Evolutionary conservation across 2,329 filamentous ascomycete genomes (phyloP).

Genomic region (Beauveria pseudobassiana): DNA sequence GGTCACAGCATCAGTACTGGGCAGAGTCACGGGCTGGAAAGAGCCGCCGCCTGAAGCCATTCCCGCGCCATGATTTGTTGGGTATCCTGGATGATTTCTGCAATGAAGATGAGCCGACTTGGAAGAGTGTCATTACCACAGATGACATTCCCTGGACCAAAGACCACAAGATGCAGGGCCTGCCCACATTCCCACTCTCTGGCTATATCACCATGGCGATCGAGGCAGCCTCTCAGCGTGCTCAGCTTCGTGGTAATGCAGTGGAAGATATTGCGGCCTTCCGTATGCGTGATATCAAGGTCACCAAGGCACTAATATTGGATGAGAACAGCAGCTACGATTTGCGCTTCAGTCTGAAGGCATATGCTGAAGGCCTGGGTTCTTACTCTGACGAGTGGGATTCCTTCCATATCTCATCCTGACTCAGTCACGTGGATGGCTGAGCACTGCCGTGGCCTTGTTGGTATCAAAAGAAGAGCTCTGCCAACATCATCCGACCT

Average conservation of each 20-base stretch:
- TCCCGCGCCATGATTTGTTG: constrained; percentile 37
- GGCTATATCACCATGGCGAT: constrained; percentile 45
- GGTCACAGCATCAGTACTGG: constrained; percentile 41
- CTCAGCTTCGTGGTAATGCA: constrained; percentile 17
- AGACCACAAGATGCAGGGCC: constrained; percentile 50
- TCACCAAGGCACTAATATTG: constrained; percentile 21
- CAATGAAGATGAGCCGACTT: constrained; percentile 38
- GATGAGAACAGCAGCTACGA: constrained; percentile 21
- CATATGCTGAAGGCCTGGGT: constrained; percentile 22
- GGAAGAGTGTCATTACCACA: constrained; percentile 39
- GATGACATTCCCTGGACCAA: constrained; percentile 50
- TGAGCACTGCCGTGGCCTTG: constrained; percentile 49
- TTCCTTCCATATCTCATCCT: constrained; percentile 50
- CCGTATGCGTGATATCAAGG: constrained; percentile 20
- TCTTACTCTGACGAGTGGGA: constrained; percentile 39
- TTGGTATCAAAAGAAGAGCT: constrained; percentile 28
- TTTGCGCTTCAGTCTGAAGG: constrained; percentile 18
- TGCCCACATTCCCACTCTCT: constrained; percentile 47
- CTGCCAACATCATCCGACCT: constrained; percentile 15
- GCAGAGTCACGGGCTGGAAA: constrained; percentile 37
- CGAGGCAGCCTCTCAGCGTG: constrained; percentile 35
- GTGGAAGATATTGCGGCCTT: constrained; percentile 16
- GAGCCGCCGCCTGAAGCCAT: constrained; percentile 33
- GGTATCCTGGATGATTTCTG: constrained; percentile 37
- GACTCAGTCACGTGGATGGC: constrained; percentile 45